Evolutionary conservation across 345 rosid species (phyloP), one percentile per base, ranked within the genome.

Genomic region (Eucalyptus regnans): DNA sequence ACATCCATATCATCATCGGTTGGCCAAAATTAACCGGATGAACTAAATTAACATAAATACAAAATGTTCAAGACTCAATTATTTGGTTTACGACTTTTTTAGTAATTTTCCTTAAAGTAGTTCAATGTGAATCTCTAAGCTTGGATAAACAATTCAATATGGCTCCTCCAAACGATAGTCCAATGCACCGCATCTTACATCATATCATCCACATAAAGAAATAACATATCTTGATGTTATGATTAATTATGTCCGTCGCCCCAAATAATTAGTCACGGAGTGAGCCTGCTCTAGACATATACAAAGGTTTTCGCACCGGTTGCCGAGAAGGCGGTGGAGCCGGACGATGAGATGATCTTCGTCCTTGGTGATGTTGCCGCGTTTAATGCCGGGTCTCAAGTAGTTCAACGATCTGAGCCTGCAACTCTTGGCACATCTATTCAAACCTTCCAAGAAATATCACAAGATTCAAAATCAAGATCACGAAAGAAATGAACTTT

Each of bases 331-430:
- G n/a, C 87, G 51, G 51, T 89, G 90, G 48, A 90, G 89, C 71
- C 83, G 62, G n/a, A 87, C n/a, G 41, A 90, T 90, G 41, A 90
- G 89, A 23, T 90, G 86, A 14, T 90, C 89, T 90, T 90, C 91
- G n/a, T 90, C 91, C 11, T 25, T 7, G 23, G 91, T 50, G 33
- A 90, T 27, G 83, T 90, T 51, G 9, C 89, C 88, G 85, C 91
- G 44, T 85, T 90, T 90, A 13, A 90, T 66, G 43, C 84, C 86
- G 0, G 91, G 86, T 29, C 91, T 90, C 58, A 90, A 50, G 44
- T 87, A 90, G 66, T 90, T 90, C 50, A 87, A 17, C 91, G 89
- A 90, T 41, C 91, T 51, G 12, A 84, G 66, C 87, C 89, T 62
- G 56, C 91, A 87, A 87, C 91, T 90, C 89, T 87, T 64, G 64